These are phyloP conservation scores for Trichoderma brevicompactum DNA, from an alignment of 2,329 filamentous ascomycete genomes.

Conservation along the genomic window DNA sequence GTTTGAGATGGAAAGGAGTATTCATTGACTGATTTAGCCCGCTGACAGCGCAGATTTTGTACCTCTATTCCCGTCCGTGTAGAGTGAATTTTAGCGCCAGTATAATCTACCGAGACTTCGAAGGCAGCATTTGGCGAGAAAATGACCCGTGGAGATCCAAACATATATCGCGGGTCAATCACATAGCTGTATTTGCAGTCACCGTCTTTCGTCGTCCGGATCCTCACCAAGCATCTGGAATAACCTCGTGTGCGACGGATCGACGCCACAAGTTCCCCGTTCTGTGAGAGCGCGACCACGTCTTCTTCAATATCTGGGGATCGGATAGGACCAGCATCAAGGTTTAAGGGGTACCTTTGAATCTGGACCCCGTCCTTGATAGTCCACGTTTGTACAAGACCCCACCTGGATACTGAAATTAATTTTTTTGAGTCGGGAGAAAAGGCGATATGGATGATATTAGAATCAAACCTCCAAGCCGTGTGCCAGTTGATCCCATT, in stretches of 20 bases:
- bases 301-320: no score
- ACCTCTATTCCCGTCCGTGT: not conserved
- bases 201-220: not conserved
- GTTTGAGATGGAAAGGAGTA: no score
- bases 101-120: rapidly evolving
- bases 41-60: no score
- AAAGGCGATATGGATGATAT: not conserved
- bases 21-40: no score
- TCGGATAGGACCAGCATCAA: no score
- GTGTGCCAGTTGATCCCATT: no score
- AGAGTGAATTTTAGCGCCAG: not conserved
- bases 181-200: not conserved
- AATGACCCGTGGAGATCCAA: no score
- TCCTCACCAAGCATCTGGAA: not conserved
- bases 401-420: not conserved
- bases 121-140: not conserved
- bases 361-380: not conserved
- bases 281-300: not conserved
- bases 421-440: not conserved
- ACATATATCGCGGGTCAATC: not conserved
- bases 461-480: no score
- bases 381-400: not conserved
- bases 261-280: not conserved
- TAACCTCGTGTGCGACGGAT: no score
- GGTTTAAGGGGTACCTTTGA: not conserved